Evolutionary conservation across 163 green algal genomes (phyloP), one percentile per base, ranked within the genome.

Genomic region (Chlorella variabilis): DNA sequence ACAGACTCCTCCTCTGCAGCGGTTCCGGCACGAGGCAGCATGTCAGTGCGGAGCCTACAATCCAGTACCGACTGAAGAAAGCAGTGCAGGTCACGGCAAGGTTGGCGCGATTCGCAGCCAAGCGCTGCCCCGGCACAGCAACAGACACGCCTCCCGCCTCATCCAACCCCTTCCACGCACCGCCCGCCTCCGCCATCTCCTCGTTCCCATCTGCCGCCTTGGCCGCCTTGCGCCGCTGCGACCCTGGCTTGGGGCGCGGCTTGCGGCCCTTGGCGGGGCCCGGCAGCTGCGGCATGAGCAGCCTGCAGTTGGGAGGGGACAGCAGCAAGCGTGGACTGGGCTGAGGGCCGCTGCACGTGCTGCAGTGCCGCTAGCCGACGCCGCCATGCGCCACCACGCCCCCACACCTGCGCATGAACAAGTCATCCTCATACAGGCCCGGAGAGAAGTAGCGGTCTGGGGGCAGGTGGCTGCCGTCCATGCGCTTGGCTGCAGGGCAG

Each of bases 381-480:
- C 45, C 45, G 45, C 45, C 59, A 67, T 39, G n/a, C 29, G 20
- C 11, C 34, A 49, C 20, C 65, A 71, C 8, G 65, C 20, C 25
- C 11, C 45, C 45, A 54, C 54, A 80, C 73, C 56, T 80, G 73
- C 73, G 73, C 56, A 80, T 27, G 75, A 81, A 81, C 15, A 81
- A 39, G 59, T 81, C 75, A 62, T 73, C 62, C 59, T 81, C 34
- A 18, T 38, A 73, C 6, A 81, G 59, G 7, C 29, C 39, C 4
- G 75, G 75, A 0, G n/a, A 25, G 59, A 73, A 81, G 59, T 36
- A 80, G 27, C 36, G 54, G 4, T 39, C n/a, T 0, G 21, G 49
- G 0, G 77, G 77, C 36, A 83, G 77, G 51, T 77, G 11, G 77
- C 66, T 78, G 65, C 77, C 77, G 20, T 83, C 77, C 51, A 48